Evolutionary conservation across 1,284 basidiomycete genomes (phyloP), one percentile per base, ranked within the genome.

Genomic region (Porodaedalea pini): DNA sequence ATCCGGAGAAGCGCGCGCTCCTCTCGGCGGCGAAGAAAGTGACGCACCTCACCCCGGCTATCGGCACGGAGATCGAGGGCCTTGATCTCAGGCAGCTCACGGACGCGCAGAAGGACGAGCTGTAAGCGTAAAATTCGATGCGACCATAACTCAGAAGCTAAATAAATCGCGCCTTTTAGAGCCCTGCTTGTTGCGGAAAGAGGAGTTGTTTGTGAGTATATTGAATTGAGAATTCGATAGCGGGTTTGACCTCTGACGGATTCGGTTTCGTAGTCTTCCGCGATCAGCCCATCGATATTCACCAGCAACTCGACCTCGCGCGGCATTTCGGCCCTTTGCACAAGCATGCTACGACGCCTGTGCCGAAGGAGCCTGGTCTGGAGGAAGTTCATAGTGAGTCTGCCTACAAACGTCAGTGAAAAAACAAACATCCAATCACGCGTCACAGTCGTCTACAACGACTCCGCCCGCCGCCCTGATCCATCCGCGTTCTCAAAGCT

Each of bases 261-360:
- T 70, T 65, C 67, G 71, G 60, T 59, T 60, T 23, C 41, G 70
- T 61, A 87, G 87, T 87, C 72, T 81, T 87, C 73, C 83, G 84
- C 51, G 81, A 88, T 62, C 87, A 89, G 74, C 82, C 86, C 60
- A 73, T 88, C 60, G 77, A 75, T 65, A 79, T 90, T 48, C 77
- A 87, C 56, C 76, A 87, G 59, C 88, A 92, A 65, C 80, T 92
- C 15, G 82, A 85, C 17, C 75, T 92, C 60, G 88, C 81, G 7
- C 79, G 81, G 11, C 75, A 92, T 68, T 92, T 80, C 63, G 90
- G 90, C 8, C 88, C 86, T 29, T 78, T 92, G 51, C 90, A 93
- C 70, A 88, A 86, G 68, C 90, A 94, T 65, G 86, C 90, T 0
- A 91, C 88, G 2, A 91, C 89, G 7, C 86, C 86, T 0, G 77